Percentiles rank a stretch among this genome's conserved stretches.
These are phyloP conservation scores for Leccinellum albellum DNA, from an alignment of 768 basidiomycete species.

Conservation along the genomic window DNA sequence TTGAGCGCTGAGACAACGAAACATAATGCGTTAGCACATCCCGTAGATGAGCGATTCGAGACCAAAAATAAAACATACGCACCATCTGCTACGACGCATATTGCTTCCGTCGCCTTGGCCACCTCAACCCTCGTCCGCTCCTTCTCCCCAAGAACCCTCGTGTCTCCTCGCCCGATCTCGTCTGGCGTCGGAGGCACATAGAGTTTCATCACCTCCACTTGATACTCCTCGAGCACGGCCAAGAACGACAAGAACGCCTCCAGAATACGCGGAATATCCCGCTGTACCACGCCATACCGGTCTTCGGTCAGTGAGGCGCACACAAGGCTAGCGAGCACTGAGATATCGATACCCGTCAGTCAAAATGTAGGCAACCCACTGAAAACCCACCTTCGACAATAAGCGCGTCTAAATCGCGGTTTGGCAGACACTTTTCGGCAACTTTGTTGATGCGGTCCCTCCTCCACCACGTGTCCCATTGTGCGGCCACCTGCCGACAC, in stretches of 20 bases:
- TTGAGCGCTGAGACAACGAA: conserved; percentile 44
- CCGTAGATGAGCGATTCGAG: neutral
- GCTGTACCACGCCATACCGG: conserved; percentile 76
- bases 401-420: conserved; percentile 58
- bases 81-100: conserved; percentile 60
- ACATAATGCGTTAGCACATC: neutral
- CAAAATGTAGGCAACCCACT: neutral
- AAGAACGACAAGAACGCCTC: conserved; percentile 73
- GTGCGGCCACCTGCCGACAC: conserved; percentile 22
- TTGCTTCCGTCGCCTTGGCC: conserved; percentile 49
- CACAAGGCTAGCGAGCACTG: conserved; percentile 57
- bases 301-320: conserved; percentile 78
- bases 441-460: conserved; percentile 48
- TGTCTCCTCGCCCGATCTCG: conserved; percentile 24
- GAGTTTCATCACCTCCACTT: conserved; percentile 45
- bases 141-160: conserved; percentile 34
- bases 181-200: conserved; percentile 38
- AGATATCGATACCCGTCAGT: neutral
- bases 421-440: conserved; percentile 55
- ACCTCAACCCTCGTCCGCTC: conserved; percentile 47
- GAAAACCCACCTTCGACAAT: conserved; percentile 54
- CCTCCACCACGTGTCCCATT: conserved; percentile 51
- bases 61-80: conserved; percentile 27
- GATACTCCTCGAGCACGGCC: conserved; percentile 61
- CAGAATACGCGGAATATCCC: conserved; percentile 77